Percentiles rank a stretch among this genome's conserved stretches.
These are phyloP conservation scores for Sporothrix brunneoviolacea DNA, from an alignment of 2,329 filamentous ascomycete species.

Conservation along the genomic window DNA sequence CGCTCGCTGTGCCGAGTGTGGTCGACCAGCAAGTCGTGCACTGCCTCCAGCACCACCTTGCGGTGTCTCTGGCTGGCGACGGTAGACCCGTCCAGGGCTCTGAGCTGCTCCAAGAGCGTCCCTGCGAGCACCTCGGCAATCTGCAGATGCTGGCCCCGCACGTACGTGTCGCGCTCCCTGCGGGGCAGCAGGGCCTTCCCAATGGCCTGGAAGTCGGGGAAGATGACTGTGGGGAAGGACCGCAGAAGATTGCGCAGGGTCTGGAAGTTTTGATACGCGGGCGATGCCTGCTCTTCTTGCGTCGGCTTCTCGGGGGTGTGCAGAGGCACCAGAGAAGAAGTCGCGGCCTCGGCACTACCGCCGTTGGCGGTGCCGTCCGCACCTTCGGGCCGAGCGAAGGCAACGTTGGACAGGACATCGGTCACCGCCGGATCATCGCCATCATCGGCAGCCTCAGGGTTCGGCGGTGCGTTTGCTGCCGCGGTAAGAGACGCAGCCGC, in stretches of 20 bases:
- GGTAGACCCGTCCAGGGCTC: slow-evolving; percentile 39
- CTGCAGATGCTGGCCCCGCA: slow-evolving; percentile 46
- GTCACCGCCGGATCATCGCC: slow-evolving; percentile 12
- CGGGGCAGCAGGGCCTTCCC: slow-evolving; percentile 75
- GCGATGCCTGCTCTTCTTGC: slow-evolving; percentile 33
- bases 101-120: slow-evolving; percentile 62
- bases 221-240: slow-evolving; percentile 71
- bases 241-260: slow-evolving; percentile 70
- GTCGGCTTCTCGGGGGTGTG: slow-evolving; percentile 32
- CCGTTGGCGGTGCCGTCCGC: slow-evolving; percentile 13
- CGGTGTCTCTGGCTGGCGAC: slow-evolving; percentile 70
- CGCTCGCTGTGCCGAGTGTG: slow-evolving; percentile 43
- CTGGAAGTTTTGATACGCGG: slow-evolving; percentile 65
- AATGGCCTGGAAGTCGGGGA: slow-evolving; percentile 76
- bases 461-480: not conserved
- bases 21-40: slow-evolving; percentile 75
- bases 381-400: slow-evolving; percentile 18
- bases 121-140: slow-evolving; percentile 63
- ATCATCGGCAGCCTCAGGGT: not conserved
- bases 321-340: not conserved
- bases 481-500: not conserved
- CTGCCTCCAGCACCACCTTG: slow-evolving; percentile 70
- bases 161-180: slow-evolving; percentile 59
- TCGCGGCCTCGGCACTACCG: not conserved
- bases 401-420: slow-evolving; percentile 6